These are phyloP conservation scores for Pterocarpus macrocarpus DNA, from an alignment of 306 rosid genomes.

Conservation along the genomic window DNA sequence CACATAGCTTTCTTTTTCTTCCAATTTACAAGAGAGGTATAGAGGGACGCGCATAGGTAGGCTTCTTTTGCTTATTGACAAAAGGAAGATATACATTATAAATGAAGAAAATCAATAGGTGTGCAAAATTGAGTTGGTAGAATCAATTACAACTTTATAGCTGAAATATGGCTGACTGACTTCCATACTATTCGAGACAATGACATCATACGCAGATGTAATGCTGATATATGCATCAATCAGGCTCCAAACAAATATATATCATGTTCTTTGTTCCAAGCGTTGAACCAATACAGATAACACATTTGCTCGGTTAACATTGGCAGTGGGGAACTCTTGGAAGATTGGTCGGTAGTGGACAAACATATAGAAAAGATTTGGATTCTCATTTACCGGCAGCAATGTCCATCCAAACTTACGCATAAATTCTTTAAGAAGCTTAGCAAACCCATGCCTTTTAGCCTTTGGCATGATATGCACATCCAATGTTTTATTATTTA, in stretches of 20 bases:
- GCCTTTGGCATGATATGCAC: neutral
- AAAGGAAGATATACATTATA: neutral
- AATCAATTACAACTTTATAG: neutral
- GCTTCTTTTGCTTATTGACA: too few relatives aligned
- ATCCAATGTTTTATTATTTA: neutral
- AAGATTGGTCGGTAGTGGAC: conserved; percentile 17
- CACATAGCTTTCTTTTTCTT: too few relatives aligned
- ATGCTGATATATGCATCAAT: neutral
- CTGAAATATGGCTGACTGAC: neutral
- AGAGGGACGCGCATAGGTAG: too few relatives aligned
- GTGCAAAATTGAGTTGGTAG: neutral
- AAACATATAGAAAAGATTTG: neutral
- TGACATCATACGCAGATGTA: conserved; percentile 38
- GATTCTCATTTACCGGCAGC: conserved; percentile 19
- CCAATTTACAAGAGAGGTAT: too few relatives aligned
- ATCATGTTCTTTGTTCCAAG: neutral
- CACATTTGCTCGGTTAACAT: neutral
- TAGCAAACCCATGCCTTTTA: neutral
- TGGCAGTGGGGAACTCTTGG: neutral
- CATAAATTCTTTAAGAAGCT: conserved; percentile 17
- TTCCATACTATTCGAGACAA: neutral
- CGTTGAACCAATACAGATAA: neutral
- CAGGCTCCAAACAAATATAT: neutral
- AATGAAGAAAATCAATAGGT: neutral
- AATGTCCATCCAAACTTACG: conserved; percentile 18